Base-by-base conservation (phyloP, 169 alveolate species). In the Eimeria maxima region DNA sequence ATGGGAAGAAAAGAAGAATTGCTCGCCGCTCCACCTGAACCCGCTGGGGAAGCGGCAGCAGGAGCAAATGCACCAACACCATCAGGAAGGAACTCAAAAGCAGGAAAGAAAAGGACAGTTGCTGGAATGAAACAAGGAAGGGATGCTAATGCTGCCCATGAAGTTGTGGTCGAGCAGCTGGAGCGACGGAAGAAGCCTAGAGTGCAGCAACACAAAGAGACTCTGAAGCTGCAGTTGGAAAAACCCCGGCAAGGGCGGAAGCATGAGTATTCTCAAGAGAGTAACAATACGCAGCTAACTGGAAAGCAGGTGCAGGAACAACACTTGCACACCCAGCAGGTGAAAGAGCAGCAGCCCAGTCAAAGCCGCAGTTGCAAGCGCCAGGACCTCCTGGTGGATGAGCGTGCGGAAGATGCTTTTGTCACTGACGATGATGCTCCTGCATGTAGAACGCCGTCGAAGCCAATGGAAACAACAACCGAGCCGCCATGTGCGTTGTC, bases 111-210 rank as follows among this genome's bases (percentile, higher is more conserved):
- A n/a, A 44, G 87, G 63, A 73, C 53, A 89, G 55, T 73, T 18
- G 86, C 57, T 33, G 84, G 7, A 10, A n/a, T 7, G n/a, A 50
- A 71, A 67, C 50, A 42, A 27, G 74, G 65, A 13, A 45, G 4
- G 57, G 87, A 33, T 13, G 84, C 33, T 6, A 45, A 57, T 20
- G 53, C 53, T 24, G 45, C 71, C 3, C 27, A 76, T 4, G 86
- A 55, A 47, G 33, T 55, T 42, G 24, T 11, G 38, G n/a, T 63
- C 27, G 74, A 42, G 55, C 86, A 4, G 57, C 83, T 42, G 86
- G 45, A 71, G 22, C 81, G 29, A 7, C 53, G 65, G 94, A 57
- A 87, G 94, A 55, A 57, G 94, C 81, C 65, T 22, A 80, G 94
- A 29, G 67, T 63, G 10, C 94, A 57, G 81, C 94, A 55, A n/a